Base-by-base conservation (phyloP, 176 grass and related monocot species). In the Oryza brachyantha region DNA sequence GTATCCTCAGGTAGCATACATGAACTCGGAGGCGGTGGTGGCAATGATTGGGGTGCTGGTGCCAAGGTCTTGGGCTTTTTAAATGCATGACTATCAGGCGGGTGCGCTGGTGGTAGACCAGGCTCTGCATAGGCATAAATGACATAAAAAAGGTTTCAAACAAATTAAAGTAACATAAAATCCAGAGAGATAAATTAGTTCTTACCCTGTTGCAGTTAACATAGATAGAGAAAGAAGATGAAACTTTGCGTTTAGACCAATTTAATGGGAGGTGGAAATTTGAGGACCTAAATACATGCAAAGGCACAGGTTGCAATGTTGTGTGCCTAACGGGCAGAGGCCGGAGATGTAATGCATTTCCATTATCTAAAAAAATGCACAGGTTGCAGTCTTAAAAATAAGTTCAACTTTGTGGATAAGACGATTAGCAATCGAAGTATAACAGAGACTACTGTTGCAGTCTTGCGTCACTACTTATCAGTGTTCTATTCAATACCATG, bases 11-110 rank as follows among this genome's bases (percentile, higher is more conserved):
- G 21, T 57, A 24, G 35, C 90, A 68, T 92, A 96, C 96, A 81
- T 80, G 87, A 81, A 87, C 79, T 93, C 88, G 81, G 84, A 25
- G 92, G 75, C 80, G 90, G 86, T 73, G 90, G 92, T 13, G 85
- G 79, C 41, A 91, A 72, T 29, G 81, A 21, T 84, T 61, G 90
- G 70, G 85, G 86, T 41, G 28, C 61, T 82, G 88, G 81, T 74
- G 86, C 72, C 55, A 76, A 76, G 81, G 82, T 68, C 59, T 73
- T 74, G 32, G 84, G 88, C 57, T 79, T 94, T 48, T 34, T 64
- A 64, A 52, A 50, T 72, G 50, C 70, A 76, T 84, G 61, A 32
- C 21, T 85, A 19, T 80, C 24, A 73, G 86, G 86, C 55, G 85
- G 65, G 52, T 38, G 26, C 36, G 34, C 75, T 63, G 92, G 92